Conservation (phyloP, 2,329 filamentous ascomycete genomes). For the Colletotrichum cordylinicola region DNA sequence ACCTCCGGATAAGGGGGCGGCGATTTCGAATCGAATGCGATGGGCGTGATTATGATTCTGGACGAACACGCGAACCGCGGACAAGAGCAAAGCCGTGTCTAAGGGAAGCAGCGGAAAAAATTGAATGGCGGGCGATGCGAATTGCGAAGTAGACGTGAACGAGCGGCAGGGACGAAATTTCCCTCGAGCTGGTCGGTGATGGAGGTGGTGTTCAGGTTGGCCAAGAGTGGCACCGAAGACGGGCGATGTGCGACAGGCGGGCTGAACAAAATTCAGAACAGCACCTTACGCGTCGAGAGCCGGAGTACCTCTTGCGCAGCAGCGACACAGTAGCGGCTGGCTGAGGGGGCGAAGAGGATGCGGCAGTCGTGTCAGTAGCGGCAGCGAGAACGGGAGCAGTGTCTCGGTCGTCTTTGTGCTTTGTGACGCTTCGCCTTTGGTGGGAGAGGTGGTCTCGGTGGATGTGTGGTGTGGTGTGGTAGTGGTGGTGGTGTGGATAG, state of each 20-base stretch:
- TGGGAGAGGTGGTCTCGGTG: neutral
- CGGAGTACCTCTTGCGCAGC: neutral
- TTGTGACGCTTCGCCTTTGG: neutral
- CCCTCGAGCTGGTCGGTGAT: conserved; percentile 15
- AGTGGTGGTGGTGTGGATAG: neutral
- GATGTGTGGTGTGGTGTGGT: neutral
- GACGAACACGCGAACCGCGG: conserved; percentile 11
- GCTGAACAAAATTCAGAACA: conserved; percentile 9
- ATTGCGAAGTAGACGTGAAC: conserved; percentile 20
- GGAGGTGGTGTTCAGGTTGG: neutral
- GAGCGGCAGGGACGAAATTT: conserved; percentile 23
- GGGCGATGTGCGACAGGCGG: neutral
- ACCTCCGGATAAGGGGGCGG: conserved; percentile 2
- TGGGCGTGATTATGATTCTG: neutral
- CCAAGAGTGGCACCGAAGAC: conserved; percentile 2
- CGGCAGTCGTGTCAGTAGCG: neutral
- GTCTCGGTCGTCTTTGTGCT: conserved; percentile 2
- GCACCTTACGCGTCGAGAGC: neutral
- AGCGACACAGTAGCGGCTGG: neutral
- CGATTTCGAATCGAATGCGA: neutral
- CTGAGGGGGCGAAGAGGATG: neutral
- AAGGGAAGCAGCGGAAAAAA: neutral
- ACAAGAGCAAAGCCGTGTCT: conserved; percentile 17
- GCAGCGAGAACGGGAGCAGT: neutral
- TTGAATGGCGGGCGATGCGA: neutral